Percentiles rank a stretch among this genome's conserved stretches.
Conservation (phyloP, 2,329 filamentous ascomycete genomes). For the Elsinoe perseae region DNA sequence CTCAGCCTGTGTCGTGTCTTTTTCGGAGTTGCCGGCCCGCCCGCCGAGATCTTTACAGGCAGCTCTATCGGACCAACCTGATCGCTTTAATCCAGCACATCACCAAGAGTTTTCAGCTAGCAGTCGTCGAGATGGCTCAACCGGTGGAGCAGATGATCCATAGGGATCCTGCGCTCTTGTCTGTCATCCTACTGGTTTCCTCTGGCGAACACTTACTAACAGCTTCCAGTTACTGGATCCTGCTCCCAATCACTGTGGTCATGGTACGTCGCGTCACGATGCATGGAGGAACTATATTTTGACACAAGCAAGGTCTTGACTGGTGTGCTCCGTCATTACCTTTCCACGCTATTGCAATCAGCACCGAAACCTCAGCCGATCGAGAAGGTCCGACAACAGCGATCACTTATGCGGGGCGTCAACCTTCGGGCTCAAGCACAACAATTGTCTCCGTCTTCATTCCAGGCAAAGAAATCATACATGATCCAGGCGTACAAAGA, state of each 20-base stretch:
- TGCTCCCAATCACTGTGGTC: constrained; percentile 92
- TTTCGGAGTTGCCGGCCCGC: constrained; percentile 1
- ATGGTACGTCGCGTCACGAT: constrained; percentile 54
- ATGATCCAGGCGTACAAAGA: constrained; percentile 75
- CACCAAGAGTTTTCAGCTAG: not conserved
- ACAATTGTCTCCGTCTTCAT: constrained; percentile 68
- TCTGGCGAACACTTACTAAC: constrained; percentile 21
- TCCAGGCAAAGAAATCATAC: constrained; percentile 71
- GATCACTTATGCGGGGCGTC: constrained; percentile 73
- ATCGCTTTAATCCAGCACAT: not conserved
- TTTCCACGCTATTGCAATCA: constrained; percentile 78
- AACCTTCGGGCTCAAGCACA: constrained; percentile 76
- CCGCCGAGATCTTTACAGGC: not conserved
- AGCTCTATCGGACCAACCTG: not conserved
- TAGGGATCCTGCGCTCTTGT: constrained; percentile 97
- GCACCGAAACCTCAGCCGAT: constrained; percentile 75
- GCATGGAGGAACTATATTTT: not conserved
- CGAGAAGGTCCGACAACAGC: constrained; percentile 72
- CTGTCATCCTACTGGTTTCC: constrained; percentile 33
- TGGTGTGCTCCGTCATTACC: constrained; percentile 92
- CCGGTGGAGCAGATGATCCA: constrained; percentile 89
- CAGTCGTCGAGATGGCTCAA: constrained; percentile 62
- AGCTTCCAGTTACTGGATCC: constrained; percentile 82
- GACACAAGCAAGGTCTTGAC: constrained; percentile 61
- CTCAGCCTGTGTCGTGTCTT: constrained; percentile 9